These are phyloP conservation scores for Pseudogymnoascus sp. DNA, from an alignment of 2,329 filamentous ascomycete species.

Conservation along the genomic window DNA sequence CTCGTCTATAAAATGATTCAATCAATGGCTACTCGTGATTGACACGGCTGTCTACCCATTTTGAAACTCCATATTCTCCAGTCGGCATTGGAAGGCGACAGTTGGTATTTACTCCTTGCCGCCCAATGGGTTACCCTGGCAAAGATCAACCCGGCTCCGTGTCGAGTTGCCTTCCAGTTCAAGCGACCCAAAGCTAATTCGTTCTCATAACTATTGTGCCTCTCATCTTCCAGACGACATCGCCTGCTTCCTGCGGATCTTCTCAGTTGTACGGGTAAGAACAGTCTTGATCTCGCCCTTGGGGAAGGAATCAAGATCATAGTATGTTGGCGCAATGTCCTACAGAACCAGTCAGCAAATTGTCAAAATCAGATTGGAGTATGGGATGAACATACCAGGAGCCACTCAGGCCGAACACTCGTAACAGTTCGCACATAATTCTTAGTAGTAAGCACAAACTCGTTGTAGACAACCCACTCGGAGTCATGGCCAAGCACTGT, in stretches of 20 bases:
- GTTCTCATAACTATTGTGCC: background rate
- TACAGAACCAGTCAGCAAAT: slow-evolving; percentile 33
- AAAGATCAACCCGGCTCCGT: background rate
- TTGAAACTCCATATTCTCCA: slow-evolving; percentile 4
- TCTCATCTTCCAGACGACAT: background rate
- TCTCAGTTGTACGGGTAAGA: slow-evolving; percentile 48
- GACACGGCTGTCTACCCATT: background rate
- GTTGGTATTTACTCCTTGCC: slow-evolving; percentile 3
- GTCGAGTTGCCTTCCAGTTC: background rate
- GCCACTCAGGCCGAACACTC: slow-evolving; percentile 85
- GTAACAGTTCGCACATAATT: slow-evolving; percentile 96
- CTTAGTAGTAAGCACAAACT: slow-evolving; percentile 96
- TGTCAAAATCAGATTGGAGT: slow-evolving; percentile 10
- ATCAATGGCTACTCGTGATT: background rate
- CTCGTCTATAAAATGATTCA: slow-evolving; percentile 3
- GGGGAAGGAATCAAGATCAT: slow-evolving; percentile 72
- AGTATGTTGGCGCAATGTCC: slow-evolving; percentile 92
- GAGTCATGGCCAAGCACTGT: slow-evolving; percentile 81
- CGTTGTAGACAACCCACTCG: slow-evolving; percentile 97
- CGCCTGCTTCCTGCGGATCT: slow-evolving; percentile 43
- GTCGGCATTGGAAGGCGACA: background rate
- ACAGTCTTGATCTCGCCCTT: slow-evolving; percentile 78
- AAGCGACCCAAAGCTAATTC: background rate
- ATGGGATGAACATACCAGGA: slow-evolving; percentile 56
- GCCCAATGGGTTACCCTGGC: background rate